phyloP scores from a whole-genome alignment of 805 yeast species.

The Metschnikowia gelsemii region DNA sequence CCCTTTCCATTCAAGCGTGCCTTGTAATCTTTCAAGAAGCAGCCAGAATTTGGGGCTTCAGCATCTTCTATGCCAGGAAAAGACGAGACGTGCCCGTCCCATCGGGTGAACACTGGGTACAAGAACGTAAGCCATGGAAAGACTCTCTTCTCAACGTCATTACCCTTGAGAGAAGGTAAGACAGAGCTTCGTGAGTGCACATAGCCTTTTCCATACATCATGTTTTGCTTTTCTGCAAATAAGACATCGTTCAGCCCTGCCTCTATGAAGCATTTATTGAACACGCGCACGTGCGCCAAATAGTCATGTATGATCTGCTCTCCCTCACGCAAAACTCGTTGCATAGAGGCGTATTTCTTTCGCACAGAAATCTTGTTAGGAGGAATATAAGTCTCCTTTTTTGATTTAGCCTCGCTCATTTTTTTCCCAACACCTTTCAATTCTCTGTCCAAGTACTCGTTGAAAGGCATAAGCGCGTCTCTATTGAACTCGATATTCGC shows the following conservation, averaged over 20 bases:
- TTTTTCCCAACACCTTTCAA: conserved; percentile 20
- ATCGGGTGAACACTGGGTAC: conserved; percentile 15
- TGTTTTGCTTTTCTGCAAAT: conserved; percentile 4
- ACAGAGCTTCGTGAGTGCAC: no score
- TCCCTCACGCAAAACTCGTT: conserved; percentile 21
- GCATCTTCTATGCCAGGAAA: conserved; percentile 9
- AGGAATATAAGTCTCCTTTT: conserved; percentile 19
- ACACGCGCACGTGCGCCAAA: conserved; percentile 46
- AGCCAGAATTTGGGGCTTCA: conserved; percentile 12
- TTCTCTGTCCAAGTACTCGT: conserved; percentile 24
- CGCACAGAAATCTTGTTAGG: conserved; percentile 35
- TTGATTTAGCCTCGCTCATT: conserved; percentile 5
- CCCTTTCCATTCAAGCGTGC: conserved; percentile 36
- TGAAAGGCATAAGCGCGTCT: conserved; percentile 24
- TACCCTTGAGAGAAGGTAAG: no score
- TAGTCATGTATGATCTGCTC: conserved; percentile 44
- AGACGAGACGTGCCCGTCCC: conserved; percentile 7
- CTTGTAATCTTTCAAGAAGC: conserved; percentile 26
- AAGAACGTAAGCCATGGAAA: conserved; percentile 17
- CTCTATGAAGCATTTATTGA: conserved; percentile 43
- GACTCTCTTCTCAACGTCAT: conserved; percentile 11
- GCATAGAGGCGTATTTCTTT: conserved; percentile 27
- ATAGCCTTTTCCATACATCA: conserved; percentile 4
- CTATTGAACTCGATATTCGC: conserved; percentile 28
- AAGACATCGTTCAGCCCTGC: conserved; percentile 10